These are phyloP conservation scores for Austroboletus niveus DNA, from an alignment of 1,284 basidiomycete genomes.

Conservation along the genomic window DNA sequence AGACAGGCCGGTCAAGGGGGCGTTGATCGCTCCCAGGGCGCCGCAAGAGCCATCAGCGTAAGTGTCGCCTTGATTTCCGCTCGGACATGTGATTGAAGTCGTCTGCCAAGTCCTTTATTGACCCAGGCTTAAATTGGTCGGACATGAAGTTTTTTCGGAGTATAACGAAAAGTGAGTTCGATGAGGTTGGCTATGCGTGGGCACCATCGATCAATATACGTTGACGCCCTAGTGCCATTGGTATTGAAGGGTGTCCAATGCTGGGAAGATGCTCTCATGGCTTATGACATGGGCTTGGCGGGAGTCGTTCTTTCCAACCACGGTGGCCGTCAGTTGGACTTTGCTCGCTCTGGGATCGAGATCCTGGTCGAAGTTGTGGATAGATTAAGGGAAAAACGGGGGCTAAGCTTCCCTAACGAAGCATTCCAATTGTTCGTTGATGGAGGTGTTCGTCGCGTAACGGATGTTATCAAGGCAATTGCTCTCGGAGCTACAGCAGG, in stretches of 20 bases:
- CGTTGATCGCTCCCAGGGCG: constrained; percentile 85
- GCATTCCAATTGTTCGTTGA: constrained; percentile 91
- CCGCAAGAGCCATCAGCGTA: constrained; percentile 91
- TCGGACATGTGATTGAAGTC: not conserved
- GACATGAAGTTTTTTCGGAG: constrained; percentile 87
- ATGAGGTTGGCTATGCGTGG: not conserved
- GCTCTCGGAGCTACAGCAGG: constrained; percentile 91
- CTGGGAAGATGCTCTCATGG: constrained; percentile 91
- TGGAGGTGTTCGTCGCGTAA: constrained; percentile 88
- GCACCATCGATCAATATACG: not conserved
- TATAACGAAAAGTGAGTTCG: constrained; percentile 74
- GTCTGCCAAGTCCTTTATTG: constrained; percentile 83
- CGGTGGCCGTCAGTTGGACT: constrained; percentile 90
- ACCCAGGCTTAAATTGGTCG: constrained; percentile 84
- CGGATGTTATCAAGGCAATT: constrained; percentile 91
- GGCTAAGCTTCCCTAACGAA: constrained; percentile 53
- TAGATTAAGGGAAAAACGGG: constrained; percentile 69
- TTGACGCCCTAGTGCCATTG: constrained; percentile 67
- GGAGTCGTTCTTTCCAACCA: constrained; percentile 93
- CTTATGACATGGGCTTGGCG: constrained; percentile 79
- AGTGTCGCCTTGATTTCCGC: constrained; percentile 25
- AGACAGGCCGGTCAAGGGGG: constrained; percentile 52
- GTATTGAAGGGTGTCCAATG: constrained; percentile 92
- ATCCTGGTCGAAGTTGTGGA: constrained; percentile 85
- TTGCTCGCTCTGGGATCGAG: constrained; percentile 87